Evolutionary conservation across 2,329 filamentous ascomycete genomes (phyloP), one percentile per base, ranked within the genome.

Genomic region (Alternaria solani): DNA sequence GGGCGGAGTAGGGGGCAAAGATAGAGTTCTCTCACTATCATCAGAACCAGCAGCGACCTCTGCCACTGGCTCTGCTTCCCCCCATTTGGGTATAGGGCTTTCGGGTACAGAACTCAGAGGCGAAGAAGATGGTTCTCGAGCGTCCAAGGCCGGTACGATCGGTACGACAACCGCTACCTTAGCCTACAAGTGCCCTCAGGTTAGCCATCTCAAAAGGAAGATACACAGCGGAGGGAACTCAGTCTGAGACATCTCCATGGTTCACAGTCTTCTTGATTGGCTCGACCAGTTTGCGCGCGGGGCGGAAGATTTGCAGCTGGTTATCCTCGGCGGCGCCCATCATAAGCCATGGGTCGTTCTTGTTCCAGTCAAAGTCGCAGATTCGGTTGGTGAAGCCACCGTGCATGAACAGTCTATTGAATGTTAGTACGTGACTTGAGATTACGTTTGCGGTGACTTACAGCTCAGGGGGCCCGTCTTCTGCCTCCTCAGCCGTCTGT

Each of bases 271-370:
- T 75, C 64, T 71, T 69, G 20, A 75, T 53, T 11, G 70, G 72
- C 66, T 79, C 72, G 16, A 79, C 76, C 28, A 80, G 71, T 49
- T 77, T 77, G 56, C 76, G 72, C 16, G 72, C 68, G 2, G 79
- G 78, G 18, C 77, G 76, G 79, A 83, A 98, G 69, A 97, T 92
- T 80, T 99, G 95, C 64, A 99, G 86, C 67, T 98, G 84, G 75
- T 99, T 99, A 81, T 99, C 95, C 77, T 99, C 96, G 1, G 94
- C 95, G 16, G 95, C 94, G 62, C 92, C 96, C 78, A 93, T 94
- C 68, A 99, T 91, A 56, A 97, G 88, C 96, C 96, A 99, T 5
- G 94, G 94, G 73, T 97, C 93, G 76, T 96, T 97, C 69, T 89
- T 88, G 80, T 99, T 99, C 94, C 94, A 99, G 81, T 91, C 94